Conservation (phyloP, 2,329 filamentous ascomycete genomes). For the Elsinoe perseae region DNA sequence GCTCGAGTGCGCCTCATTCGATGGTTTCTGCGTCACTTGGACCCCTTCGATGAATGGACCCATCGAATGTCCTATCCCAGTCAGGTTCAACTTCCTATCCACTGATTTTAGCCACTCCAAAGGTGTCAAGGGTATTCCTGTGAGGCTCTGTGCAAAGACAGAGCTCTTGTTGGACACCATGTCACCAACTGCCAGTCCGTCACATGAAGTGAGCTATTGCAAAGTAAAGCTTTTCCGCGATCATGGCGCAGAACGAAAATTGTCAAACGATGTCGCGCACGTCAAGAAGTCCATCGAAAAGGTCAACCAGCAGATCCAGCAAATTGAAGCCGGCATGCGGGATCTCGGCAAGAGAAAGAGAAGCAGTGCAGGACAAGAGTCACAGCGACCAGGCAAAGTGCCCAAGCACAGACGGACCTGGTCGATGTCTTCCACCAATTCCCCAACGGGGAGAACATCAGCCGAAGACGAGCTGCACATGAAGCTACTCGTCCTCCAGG, state of each 20-base stretch:
- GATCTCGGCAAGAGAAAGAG: slow-evolving; percentile 56
- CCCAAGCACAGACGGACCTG: slow-evolving; percentile 88
- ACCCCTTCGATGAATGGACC: slow-evolving; percentile 52
- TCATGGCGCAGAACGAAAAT: slow-evolving; percentile 87
- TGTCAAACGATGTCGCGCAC: slow-evolving; percentile 89
- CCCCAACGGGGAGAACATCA: slow-evolving; percentile 36
- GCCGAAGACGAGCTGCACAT: slow-evolving; percentile 65
- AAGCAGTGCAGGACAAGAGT: slow-evolving; percentile 39
- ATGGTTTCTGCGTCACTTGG: slow-evolving; percentile 90
- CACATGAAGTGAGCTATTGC: slow-evolving; percentile 75
- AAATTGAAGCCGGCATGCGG: slow-evolving; percentile 56
- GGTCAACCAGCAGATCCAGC: slow-evolving; percentile 83
- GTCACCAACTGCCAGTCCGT: slow-evolving; percentile 38
- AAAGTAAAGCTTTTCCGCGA: slow-evolving; percentile 97
- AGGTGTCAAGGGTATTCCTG: slow-evolving; percentile 94
- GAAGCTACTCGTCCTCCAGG: slow-evolving; percentile 70
- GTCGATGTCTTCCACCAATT: slow-evolving; percentile 73
- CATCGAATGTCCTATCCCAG: slow-evolving; percentile 75
- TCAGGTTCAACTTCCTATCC: slow-evolving; percentile 96
- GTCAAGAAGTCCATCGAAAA: slow-evolving; percentile 97
- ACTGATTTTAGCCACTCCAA: slow-evolving; percentile 99
- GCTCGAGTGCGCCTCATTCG: slow-evolving; percentile 64
- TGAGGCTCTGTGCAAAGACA: slow-evolving; percentile 87
- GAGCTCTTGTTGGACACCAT: slow-evolving; percentile 51
- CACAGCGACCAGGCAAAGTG: slow-evolving; percentile 62